Evolutionary conservation across 208 protist species (phyloP).

Genomic region (Crithidia thermophila): DNA sequence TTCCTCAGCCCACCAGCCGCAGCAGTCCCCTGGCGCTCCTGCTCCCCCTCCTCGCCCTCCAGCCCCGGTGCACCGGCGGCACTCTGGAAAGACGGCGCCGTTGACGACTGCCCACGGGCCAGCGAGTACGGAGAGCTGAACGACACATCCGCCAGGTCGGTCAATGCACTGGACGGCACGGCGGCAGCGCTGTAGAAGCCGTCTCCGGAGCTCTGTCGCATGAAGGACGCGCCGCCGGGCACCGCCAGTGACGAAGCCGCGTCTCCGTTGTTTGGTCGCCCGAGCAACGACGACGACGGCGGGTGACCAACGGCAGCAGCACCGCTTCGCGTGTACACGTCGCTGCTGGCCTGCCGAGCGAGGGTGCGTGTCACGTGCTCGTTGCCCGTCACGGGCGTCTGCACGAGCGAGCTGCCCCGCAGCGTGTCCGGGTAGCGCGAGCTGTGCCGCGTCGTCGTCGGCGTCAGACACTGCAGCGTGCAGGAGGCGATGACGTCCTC

Average conservation of each 20-base stretch:
- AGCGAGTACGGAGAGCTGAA: constrained; percentile 4
- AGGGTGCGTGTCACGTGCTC: neutral
- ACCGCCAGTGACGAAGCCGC: too few relatives aligned
- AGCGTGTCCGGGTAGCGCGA: neutral
- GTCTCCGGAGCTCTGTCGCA: too few relatives aligned
- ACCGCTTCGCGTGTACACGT: too few relatives aligned
- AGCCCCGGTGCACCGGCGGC: neutral
- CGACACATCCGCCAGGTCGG: neutral
- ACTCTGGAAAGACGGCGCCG: neutral
- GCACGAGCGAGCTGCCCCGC: neutral
- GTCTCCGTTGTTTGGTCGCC: too few relatives aligned
- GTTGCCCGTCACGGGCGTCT: too few relatives aligned
- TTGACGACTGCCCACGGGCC: neutral
- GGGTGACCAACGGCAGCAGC: too few relatives aligned
- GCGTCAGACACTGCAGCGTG: constrained; percentile 22
- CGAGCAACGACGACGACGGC: too few relatives aligned
- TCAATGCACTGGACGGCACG: constrained; percentile 3
- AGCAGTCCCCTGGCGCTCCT: too few relatives aligned
- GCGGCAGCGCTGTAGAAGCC: neutral
- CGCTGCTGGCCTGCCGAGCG: neutral
- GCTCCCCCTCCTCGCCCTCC: neutral
- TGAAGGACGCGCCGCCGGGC: too few relatives aligned
- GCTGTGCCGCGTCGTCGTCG: neutral
- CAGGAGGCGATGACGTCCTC: constrained; percentile 26
- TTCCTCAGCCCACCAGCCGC: too few relatives aligned